Evolutionary conservation across 331 rosid species (phyloP).

Genomic region (Quercus phellos): DNA sequence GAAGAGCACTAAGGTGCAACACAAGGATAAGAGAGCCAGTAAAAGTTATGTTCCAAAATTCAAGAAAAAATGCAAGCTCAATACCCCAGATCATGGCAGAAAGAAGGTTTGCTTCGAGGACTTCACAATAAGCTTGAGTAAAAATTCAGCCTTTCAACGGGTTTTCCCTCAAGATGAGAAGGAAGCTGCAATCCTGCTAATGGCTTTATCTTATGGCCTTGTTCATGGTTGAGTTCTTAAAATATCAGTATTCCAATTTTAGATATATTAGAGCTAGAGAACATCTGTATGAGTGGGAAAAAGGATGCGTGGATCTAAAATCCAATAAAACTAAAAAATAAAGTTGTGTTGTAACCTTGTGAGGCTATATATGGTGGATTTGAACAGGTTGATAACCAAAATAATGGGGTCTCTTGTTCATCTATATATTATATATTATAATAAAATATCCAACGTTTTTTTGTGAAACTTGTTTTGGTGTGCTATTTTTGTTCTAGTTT

Average conservation of each 20-base stretch:
- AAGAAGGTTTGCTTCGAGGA: slow-evolving; percentile 57
- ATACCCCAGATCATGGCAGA: slow-evolving; percentile 18
- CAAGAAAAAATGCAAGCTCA: slow-evolving; percentile 55
- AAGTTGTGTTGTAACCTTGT: slow-evolving; percentile 8
- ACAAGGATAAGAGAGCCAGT: slow-evolving; percentile 47
- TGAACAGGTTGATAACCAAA: slow-evolving; percentile 33
- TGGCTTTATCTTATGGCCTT: slow-evolving; percentile 86
- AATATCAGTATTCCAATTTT: background rate
- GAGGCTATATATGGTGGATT: slow-evolving; percentile 18
- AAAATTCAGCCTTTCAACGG: slow-evolving; percentile 48
- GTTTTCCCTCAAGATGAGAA: slow-evolving; percentile 88
- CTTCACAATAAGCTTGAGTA: slow-evolving; percentile 34
- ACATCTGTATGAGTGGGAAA: background rate
- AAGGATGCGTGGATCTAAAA: background rate
- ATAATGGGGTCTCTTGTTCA: slow-evolving; percentile 27
- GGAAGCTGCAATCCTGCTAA: slow-evolving; percentile 85
- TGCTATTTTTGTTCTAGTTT: background rate
- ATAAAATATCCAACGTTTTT: background rate
- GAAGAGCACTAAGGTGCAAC: slow-evolving; percentile 28
- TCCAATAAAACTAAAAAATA: background rate
- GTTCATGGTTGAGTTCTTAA: slow-evolving; percentile 52
- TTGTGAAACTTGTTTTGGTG: background rate
- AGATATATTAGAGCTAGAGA: background rate
- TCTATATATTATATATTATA: background rate
- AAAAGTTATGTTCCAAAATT: slow-evolving; percentile 20